These are phyloP conservation scores for Chalaropsis ovoidea DNA, from an alignment of 2,329 filamentous ascomycete genomes.

Conservation along the genomic window DNA sequence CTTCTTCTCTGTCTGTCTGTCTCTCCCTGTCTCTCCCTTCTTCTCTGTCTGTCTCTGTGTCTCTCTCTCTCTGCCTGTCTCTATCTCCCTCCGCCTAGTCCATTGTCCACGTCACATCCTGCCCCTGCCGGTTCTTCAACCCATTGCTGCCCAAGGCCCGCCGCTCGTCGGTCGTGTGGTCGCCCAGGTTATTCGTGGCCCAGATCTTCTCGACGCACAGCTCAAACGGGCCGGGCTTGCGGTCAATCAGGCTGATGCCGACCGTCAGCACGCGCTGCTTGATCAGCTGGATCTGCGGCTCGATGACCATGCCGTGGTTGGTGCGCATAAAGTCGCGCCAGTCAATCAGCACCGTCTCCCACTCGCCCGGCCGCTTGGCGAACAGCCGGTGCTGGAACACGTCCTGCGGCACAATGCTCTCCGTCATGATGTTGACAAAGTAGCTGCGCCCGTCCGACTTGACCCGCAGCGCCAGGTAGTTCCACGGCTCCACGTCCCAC, in stretches of 20 bases:
- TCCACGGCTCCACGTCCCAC: slow-evolving; percentile 85
- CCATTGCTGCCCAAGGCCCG: slow-evolving; percentile 19
- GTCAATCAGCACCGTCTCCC: slow-evolving; percentile 89
- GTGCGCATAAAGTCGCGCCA: slow-evolving; percentile 92
- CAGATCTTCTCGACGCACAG: slow-evolving; percentile 77
- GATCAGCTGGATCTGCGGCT: slow-evolving; percentile 84
- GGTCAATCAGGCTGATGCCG: slow-evolving; percentile 80
- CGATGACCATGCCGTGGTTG: slow-evolving; percentile 81
- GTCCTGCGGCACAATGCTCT: slow-evolving; percentile 87
- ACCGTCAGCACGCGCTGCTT: slow-evolving; percentile 75
- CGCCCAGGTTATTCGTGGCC: slow-evolving; percentile 59
- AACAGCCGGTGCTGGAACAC: slow-evolving; percentile 89
- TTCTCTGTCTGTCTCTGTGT: too few relatives aligned
- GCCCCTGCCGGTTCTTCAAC: slow-evolving; percentile 24
- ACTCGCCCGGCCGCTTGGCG: slow-evolving; percentile 65
- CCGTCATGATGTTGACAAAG: slow-evolving; percentile 90
- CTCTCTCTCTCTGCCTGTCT: not conserved
- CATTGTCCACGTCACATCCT: slow-evolving; percentile 25
- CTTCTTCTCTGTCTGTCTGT: not conserved
- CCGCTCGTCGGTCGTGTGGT: slow-evolving; percentile 20
- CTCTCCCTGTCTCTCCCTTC: not conserved
- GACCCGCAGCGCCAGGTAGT: slow-evolving; percentile 75
- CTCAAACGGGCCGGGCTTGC: slow-evolving; percentile 79
- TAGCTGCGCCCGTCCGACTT: slow-evolving; percentile 88
- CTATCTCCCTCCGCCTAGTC: slow-evolving; percentile 4